A percentile compares a stretch with the other conserved stretches of the same genome.
Evolutionary conservation across 495 filamentous ascomycete genomes (phyloP).

Genomic region (Cercophora samala): DNA sequence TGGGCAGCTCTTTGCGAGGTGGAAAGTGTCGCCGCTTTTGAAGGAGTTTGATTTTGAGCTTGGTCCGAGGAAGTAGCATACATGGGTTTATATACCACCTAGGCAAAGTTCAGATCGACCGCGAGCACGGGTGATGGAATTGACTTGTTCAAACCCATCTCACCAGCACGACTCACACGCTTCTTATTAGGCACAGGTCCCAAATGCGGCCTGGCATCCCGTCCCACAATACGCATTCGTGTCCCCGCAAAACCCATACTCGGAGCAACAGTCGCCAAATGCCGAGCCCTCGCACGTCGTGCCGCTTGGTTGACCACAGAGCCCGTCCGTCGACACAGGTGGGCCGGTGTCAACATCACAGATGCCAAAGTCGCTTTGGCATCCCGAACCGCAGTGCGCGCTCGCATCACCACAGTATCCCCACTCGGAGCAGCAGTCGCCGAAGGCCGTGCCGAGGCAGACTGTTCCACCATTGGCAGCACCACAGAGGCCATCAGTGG

Average conservation of each 20-base stretch:
- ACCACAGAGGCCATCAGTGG: slow-evolving; percentile 11
- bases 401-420: not conserved
- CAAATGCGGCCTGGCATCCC: slow-evolving; percentile 3
- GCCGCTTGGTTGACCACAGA: not conserved
- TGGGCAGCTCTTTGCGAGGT: slow-evolving; percentile 13
- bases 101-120: not conserved
- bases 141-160: not conserved
- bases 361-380: not conserved
- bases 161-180: not conserved
- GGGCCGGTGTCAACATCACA: not conserved
- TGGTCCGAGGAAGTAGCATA: not conserved
- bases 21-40: slow-evolving; percentile 10
- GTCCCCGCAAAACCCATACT: slow-evolving; percentile 1
- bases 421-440: slow-evolving; percentile 10
- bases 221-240: slow-evolving; percentile 4
- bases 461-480: slow-evolving; percentile 8
- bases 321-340: slow-evolving; percentile 32
- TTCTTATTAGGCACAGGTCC: not conserved
- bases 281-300: not conserved
- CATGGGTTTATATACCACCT: not conserved
- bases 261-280: not conserved
- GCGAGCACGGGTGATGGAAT: not conserved
- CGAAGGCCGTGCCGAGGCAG: slow-evolving; percentile 7
- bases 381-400: slow-evolving; percentile 4
- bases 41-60: slow-evolving; percentile 3